Conservation (phyloP, 202 grass and related monocot genomes). For the Musa balbisiana region DNA sequence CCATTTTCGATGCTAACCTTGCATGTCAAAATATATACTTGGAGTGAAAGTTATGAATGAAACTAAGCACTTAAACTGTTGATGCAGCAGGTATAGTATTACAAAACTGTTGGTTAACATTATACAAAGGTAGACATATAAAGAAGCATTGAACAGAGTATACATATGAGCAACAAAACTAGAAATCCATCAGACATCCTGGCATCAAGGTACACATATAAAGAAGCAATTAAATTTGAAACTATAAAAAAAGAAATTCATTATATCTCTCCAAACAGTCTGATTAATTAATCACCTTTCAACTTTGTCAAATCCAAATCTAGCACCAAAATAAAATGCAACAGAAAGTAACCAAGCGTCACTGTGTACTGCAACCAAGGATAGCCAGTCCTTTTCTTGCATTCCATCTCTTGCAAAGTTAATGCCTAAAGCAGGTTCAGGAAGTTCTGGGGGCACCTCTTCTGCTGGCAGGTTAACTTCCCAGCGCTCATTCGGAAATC, state of each 20-base stretch:
- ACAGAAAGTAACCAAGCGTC: conserved; percentile 91
- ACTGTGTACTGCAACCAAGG: conserved; percentile 89
- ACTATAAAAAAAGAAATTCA: background rate
- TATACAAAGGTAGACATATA: no score
- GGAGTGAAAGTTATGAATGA: no score
- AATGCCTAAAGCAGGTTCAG: conserved; percentile 91
- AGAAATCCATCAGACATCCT: background rate
- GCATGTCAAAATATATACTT: no score
- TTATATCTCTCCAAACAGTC: background rate
- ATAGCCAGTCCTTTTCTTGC: conserved; percentile 96
- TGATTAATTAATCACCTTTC: conserved; percentile 55
- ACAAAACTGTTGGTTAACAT: no score
- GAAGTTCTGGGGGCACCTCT: conserved; percentile 93
- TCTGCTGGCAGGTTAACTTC: conserved; percentile 98
- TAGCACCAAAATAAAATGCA: conserved; percentile 97
- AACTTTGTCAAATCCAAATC: conserved; percentile 88
- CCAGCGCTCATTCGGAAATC: conserved; percentile 91
- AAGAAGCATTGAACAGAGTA: no score
- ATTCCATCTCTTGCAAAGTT: conserved; percentile 98
- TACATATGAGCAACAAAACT: background rate
- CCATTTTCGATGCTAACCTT: no score
- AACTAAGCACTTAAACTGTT: no score
- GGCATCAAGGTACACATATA: background rate
- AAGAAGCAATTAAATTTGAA: background rate
- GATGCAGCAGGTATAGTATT: no score